Base-by-base conservation (phyloP, 2,329 filamentous ascomycete genomes). In the Paraconiothyrium sp. region DNA sequence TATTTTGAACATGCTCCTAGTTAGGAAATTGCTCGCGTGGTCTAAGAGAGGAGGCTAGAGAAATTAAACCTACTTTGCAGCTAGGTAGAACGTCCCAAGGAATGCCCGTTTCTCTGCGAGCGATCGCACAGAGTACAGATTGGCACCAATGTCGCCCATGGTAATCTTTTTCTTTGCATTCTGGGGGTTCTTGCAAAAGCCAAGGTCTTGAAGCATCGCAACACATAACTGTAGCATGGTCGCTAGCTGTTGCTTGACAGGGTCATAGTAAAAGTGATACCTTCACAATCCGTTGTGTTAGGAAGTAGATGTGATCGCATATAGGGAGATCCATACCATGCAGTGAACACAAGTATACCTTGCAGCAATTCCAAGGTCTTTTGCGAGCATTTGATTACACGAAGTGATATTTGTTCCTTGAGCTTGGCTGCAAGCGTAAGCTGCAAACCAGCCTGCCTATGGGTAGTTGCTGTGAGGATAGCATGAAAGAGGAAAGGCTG, bases 341-440 rank as follows among this genome's bases (percentile, higher is more conserved):
- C 76, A 16, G 76, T 59, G 54, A 74, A 74, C 0, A 81, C 67
- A 14, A 81, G 63, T 6, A 81, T 58, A 2, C 78, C 79, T 63
- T 82, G 77, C 16, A 81, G 68, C 13, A 80, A 67, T 41, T 80
- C 80, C n/a, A 82, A 72, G 34, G 68, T 76, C 27, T 77, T 71
- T 9, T 77, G 68, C 2, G 72, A 72, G 6, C 67, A 64, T 14
- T 74, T 54, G 11, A 81, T 67, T 49, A 79, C 71, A 10, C 72
- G 70, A 11, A 69, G 65, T 24, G 72, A 68, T 52, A 80, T 68
- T 41, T 72, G 66, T 4, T 68, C 62, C 48, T 71, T 69, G 32
- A 77, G 47, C 30, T 70, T 68, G 35, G 71, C 74, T 6, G 70
- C 69, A 3, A 78, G 66, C 1, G 66, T 60, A n/a, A 60, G 59